These are phyloP conservation scores for Ceratocystis lukuohia DNA, from an alignment of 2,329 filamentous ascomycete species.

Conservation along the genomic window DNA sequence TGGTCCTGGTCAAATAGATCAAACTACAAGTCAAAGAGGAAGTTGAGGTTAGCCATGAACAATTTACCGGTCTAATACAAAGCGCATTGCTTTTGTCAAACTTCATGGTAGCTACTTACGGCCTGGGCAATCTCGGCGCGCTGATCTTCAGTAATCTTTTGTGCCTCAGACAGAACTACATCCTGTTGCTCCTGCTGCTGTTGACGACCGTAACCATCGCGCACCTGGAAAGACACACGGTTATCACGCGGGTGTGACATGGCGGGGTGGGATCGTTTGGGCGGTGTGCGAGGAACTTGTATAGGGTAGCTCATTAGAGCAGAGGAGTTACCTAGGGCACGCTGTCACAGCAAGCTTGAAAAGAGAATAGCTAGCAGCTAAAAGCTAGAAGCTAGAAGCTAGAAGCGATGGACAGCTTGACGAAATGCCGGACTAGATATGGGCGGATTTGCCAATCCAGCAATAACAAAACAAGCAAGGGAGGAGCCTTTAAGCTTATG, in stretches of 20 bases:
- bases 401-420: background rate
- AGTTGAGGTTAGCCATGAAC: too few species aligned
- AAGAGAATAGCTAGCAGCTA: background rate
- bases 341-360: background rate
- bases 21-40: slow-evolving; percentile 15
- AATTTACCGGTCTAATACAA: background rate
- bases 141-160: slow-evolving; percentile 21
- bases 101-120: slow-evolving; percentile 10
- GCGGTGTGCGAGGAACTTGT: slow-evolving; percentile 18
- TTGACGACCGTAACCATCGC: slow-evolving; percentile 19
- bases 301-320: slow-evolving; percentile 18
- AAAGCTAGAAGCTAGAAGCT: background rate
- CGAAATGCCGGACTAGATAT: background rate
- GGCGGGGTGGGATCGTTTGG: slow-evolving; percentile 13
- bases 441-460: too few species aligned
- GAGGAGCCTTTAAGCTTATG: too few species aligned
- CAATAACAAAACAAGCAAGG: too few species aligned
- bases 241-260: slow-evolving; percentile 19
- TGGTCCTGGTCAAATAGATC: slow-evolving; percentile 21
- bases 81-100: background rate
- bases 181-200: slow-evolving; percentile 18
- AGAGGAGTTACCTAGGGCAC: background rate
- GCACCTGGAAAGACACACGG: slow-evolving; percentile 19
- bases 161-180: slow-evolving; percentile 13
- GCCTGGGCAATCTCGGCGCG: slow-evolving; percentile 21